These are phyloP conservation scores for Paracorniculantispora psalliotae DNA, from an alignment of 2,329 filamentous ascomycete genomes.

Conservation along the genomic window DNA sequence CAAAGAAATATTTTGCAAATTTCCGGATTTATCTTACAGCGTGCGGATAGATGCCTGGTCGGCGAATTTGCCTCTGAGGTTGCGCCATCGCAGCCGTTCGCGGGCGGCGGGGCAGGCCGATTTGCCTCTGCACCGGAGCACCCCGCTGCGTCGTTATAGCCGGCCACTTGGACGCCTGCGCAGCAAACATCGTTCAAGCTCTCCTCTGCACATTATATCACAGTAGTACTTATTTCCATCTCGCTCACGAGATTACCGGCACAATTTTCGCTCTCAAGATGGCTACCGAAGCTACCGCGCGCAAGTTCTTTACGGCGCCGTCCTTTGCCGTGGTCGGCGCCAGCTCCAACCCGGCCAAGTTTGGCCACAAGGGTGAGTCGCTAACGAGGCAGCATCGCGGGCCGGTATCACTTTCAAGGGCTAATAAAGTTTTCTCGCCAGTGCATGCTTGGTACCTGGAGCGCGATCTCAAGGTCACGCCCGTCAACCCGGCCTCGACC, in stretches of 20 bases:
- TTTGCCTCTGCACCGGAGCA: background rate
- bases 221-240: no score
- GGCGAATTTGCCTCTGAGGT: background rate
- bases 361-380: slow-evolving; percentile 73
- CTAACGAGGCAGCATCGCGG: background rate
- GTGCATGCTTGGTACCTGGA: slow-evolving; percentile 86
- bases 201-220: background rate
- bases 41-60: background rate
- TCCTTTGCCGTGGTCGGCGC: slow-evolving; percentile 87
- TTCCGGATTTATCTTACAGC: no score
- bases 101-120: slow-evolving; percentile 8
- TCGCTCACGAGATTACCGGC: background rate
- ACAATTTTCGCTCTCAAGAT: slow-evolving; percentile 28
- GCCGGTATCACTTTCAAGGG: background rate
- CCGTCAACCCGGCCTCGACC: slow-evolving; percentile 71
- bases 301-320: slow-evolving; percentile 73
- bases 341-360: slow-evolving; percentile 78
- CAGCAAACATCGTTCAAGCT: background rate
- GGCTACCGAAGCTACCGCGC: slow-evolving; percentile 66
- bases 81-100: slow-evolving; percentile 1
- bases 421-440: no score
- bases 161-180: background rate
- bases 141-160: slow-evolving; percentile 5
- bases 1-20: no score
- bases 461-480: slow-evolving; percentile 70